Conservation (phyloP, 352 stramenopile genomes). For the Plasmopara muralis region DNA sequence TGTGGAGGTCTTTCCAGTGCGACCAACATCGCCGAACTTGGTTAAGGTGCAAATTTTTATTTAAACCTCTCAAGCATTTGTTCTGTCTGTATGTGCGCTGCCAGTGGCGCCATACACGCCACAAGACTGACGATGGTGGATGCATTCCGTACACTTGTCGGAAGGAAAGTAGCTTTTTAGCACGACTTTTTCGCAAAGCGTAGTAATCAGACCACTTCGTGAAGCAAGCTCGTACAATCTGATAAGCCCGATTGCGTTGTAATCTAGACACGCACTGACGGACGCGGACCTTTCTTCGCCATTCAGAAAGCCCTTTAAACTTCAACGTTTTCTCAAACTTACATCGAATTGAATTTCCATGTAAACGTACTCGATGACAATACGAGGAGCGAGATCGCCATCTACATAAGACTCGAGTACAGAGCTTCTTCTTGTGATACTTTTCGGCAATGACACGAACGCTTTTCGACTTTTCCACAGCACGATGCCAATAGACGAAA, state of each 20-base stretch:
- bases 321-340: conserved; percentile 7
- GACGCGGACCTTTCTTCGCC: conserved; percentile 7
- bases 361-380: conserved; percentile 5
- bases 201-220: conserved; percentile 14
- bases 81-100: conserved; percentile 4
- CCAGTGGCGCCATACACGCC: conserved; percentile 30
- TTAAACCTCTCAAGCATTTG: conserved; percentile 4
- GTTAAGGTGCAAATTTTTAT: conserved; percentile 6
- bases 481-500: conserved; percentile 23
- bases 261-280: conserved; percentile 7
- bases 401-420: conserved; percentile 12
- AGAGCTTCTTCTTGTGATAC: conserved; percentile 16
- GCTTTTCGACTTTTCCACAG: conserved; percentile 23
- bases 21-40: conserved; percentile 11
- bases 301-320: conserved; percentile 8
- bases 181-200: conserved; percentile 9
- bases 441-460: conserved; percentile 11
- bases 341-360: conserved; percentile 8
- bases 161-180: conserved; percentile 25
- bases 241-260: conserved; percentile 2
- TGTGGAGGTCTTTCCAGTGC: conserved; percentile 25
- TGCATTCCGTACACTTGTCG: conserved; percentile 29
- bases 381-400: conserved; percentile 15
- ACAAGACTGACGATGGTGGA: conserved; percentile 22
- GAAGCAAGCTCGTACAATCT: conserved; percentile 5